A percentile compares a stretch with the other conserved stretches of the same genome.
phyloP scores from a whole-genome alignment of 1,139 yeast species.

The Saccharomyces hybrid region DNA sequence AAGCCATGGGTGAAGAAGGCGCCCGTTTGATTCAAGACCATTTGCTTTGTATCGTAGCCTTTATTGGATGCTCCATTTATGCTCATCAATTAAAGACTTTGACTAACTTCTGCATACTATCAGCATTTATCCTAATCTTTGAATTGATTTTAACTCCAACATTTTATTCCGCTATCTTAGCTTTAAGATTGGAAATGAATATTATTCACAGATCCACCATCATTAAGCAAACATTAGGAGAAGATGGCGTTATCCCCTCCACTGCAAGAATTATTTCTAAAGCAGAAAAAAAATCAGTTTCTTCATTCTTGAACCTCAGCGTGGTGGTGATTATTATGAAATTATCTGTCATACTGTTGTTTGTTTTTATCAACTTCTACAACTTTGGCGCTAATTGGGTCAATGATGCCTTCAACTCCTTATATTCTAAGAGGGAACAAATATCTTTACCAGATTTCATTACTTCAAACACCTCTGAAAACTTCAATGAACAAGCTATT shows the following conservation, averaged over 20 bases:
- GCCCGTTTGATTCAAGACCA: constrained; percentile 74
- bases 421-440: constrained; percentile 26
- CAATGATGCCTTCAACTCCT: constrained; percentile 41
- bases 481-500: constrained; percentile 35
- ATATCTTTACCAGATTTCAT: constrained; percentile 23
- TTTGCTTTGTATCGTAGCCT: constrained; percentile 64
- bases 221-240: constrained; percentile 78
- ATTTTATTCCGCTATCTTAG: constrained; percentile 77
- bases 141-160: constrained; percentile 75
- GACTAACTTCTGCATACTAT: constrained; percentile 73
- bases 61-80: constrained; percentile 58
- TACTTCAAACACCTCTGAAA: constrained; percentile 10
- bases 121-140: constrained; percentile 63
- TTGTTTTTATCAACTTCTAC: constrained; percentile 66
- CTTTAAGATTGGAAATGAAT: constrained; percentile 84
- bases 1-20: constrained; percentile 62
- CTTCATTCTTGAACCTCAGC: constrained; percentile 26
- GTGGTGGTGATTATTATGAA: constrained; percentile 54
- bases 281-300: constrained; percentile 32
- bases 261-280: constrained; percentile 69
- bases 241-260: constrained; percentile 77
- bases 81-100: constrained; percentile 71
- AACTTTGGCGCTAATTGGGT: constrained; percentile 72
- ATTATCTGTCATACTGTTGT: constrained; percentile 57
- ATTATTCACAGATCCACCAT: constrained; percentile 80